Evolutionary conservation across 2,329 filamentous ascomycete species (phyloP).

Genomic region (Metarhizium guizhouense): DNA sequence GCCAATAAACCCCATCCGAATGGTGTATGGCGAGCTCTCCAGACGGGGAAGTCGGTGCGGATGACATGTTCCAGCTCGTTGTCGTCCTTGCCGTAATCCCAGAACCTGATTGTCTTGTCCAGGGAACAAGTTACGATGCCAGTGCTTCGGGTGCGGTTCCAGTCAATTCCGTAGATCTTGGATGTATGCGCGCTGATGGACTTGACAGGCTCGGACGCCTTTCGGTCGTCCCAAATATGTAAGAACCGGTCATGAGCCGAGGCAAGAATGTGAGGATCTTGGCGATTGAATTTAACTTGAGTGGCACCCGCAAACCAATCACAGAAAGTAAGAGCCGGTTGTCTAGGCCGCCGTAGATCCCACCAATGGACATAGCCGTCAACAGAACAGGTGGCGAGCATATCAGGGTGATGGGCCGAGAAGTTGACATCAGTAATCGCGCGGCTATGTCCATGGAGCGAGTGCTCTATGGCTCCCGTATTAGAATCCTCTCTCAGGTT

Average conservation of each 20-base stretch:
- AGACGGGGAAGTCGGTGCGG: conserved; percentile 75
- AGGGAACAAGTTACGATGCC: conserved; percentile 81
- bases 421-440: conserved; percentile 97
- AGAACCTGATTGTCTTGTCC: conserved; percentile 88
- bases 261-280: conserved; percentile 77
- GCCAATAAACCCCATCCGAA: conserved; percentile 80
- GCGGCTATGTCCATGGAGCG: conserved; percentile 71
- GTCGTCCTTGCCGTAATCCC: conserved; percentile 62
- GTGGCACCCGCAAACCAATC: conserved; percentile 93
- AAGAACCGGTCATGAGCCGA: conserved; percentile 85
- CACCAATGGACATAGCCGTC: conserved; percentile 91
- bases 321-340: conserved; percentile 72
- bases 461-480: conserved; percentile 70
- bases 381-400: conserved; percentile 82
- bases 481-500: conserved; percentile 66
- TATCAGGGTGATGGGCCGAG: conserved; percentile 82
- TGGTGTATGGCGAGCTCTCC: conserved; percentile 83
- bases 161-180: conserved; percentile 93
- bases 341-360: conserved; percentile 69
- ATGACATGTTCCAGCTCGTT: conserved; percentile 71
- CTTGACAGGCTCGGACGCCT: conserved; percentile 65
- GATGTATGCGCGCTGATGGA: conserved; percentile 84
- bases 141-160: conserved; percentile 69
- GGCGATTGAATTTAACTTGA: conserved; percentile 90
- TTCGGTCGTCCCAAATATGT: conserved; percentile 83